Percentiles rank a stretch among this genome's conserved stretches.
These are phyloP conservation scores for Zizania palustris DNA, from an alignment of 202 grass and related monocot species.

Conservation along the genomic window DNA sequence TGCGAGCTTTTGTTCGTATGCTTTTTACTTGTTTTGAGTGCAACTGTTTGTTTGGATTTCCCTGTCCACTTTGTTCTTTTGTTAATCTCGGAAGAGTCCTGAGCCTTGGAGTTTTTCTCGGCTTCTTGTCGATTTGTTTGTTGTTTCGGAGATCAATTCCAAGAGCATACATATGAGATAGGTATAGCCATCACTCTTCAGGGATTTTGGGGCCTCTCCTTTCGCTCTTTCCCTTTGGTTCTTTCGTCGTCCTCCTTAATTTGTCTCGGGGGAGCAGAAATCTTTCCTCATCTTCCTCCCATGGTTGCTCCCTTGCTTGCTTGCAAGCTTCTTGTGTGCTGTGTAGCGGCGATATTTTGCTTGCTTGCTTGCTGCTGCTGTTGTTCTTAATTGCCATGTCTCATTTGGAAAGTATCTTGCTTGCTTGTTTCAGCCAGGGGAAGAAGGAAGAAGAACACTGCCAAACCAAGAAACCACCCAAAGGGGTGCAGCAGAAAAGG, in stretches of 20 bases:
- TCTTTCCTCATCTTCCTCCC: slow-evolving; percentile 45
- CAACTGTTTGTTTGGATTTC: slow-evolving; percentile 97
- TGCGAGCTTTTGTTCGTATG: slow-evolving; percentile 73
- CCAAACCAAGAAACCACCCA: slow-evolving; percentile 43
- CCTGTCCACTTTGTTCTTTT: slow-evolving; percentile 90
- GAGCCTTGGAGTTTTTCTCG: slow-evolving; percentile 75
- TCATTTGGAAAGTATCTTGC: slow-evolving; percentile 54
- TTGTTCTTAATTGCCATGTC: slow-evolving; percentile 46
- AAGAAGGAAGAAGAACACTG: slow-evolving; percentile 37
- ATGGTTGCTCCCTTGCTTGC: slow-evolving; percentile 52
- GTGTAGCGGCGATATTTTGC: slow-evolving; percentile 31
- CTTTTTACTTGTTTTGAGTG: slow-evolving; percentile 90
- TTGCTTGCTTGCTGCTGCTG: slow-evolving; percentile 46
- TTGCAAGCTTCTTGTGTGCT: slow-evolving; percentile 25
- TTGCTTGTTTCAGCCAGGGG: slow-evolving; percentile 54
- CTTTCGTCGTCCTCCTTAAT: slow-evolving; percentile 58
- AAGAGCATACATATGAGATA: slow-evolving; percentile 47
- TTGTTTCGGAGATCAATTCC: slow-evolving; percentile 62
- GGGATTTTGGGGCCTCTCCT: slow-evolving; percentile 49
- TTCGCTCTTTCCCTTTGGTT: slow-evolving; percentile 56
- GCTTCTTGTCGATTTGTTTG: slow-evolving; percentile 64
- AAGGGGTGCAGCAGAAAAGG: slow-evolving; percentile 14
- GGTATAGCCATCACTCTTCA: slow-evolving; percentile 36
- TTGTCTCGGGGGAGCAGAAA: slow-evolving; percentile 39
- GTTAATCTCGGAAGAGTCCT: slow-evolving; percentile 70